Base-by-base conservation (phyloP, 2,329 filamentous ascomycete species). In the Zymoseptoria pseudotritici region DNA sequence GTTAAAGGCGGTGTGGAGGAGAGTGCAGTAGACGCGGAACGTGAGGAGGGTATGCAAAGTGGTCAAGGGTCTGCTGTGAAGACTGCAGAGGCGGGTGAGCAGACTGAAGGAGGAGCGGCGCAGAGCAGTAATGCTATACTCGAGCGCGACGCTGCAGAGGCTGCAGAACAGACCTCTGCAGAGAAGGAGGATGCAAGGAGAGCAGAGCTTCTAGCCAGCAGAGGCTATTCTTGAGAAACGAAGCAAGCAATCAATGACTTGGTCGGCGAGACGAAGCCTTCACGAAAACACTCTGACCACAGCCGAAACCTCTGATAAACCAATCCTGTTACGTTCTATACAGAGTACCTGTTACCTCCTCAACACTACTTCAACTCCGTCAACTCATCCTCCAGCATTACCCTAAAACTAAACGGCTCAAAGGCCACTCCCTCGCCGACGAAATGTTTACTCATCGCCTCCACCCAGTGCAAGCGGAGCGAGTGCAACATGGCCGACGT, bases 371-470 rank as follows among this genome's bases (percentile, higher is more conserved):
- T 73, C 64, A 74, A 60, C 61, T 74, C 72, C 50, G 69, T 69
- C 67, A 73, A 65, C 58, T 94, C 90, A 74, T 96, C 91, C 76
- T 96, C 92, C 66, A 97, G 77, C 73, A 96, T 78, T 42, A 84
- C 81, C 77, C 87, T 86, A 75, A 97, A 97, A 64, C 89, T 94
- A 74, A 97, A 96, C 4, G 92, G 92, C 71, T 87, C 82, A 76
- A 97, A 97, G 1, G 91, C 82, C 75, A 77, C 71, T 62, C 92
- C 92, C 61, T 90, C 89, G 71, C 94, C 94, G 73, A 96, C 87
- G 76, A 95, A 95, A 80, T 96, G 93, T 80, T 96, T 96, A 78
- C 90, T 95, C 86, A 97, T 97, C 19, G 92, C 93, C 77, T 97
- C 93, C 64, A 97, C 92, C 92, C 92, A 97, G 69, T 96, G 92